Evolutionary conservation across 495 filamentous ascomycete species (phyloP).

Genomic region (Tuber aestivum): DNA sequence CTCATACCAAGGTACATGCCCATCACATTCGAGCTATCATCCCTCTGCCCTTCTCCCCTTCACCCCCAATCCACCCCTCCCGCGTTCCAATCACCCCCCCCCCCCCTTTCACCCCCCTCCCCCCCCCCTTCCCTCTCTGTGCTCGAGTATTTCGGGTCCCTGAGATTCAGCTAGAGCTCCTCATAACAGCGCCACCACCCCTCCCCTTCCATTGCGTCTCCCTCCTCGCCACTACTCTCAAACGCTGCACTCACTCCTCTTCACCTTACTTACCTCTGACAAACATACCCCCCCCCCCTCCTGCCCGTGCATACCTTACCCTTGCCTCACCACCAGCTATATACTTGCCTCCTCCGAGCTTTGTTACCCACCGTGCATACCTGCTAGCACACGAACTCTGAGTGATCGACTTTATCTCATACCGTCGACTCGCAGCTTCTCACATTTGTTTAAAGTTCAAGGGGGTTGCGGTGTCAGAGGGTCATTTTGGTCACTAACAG

Average conservation of each 20-base stretch:
- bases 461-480: background rate
- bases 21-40: slow-evolving; percentile 14
- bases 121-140: slow-evolving; percentile 6
- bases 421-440: slow-evolving; percentile 1
- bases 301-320: slow-evolving; percentile 20
- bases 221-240: slow-evolving; percentile 23
- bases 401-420: slow-evolving; percentile 38
- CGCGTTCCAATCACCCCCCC: slow-evolving; percentile 31
- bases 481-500: slow-evolving; percentile 6
- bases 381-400: slow-evolving; percentile 37
- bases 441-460: background rate
- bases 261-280: background rate
- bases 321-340: slow-evolving; percentile 28
- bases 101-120: slow-evolving; percentile 7
- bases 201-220: slow-evolving; percentile 1
- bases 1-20: slow-evolving; percentile 35
- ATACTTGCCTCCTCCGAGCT: slow-evolving; percentile 18
- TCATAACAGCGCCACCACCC: slow-evolving; percentile 2
- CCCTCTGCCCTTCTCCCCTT: slow-evolving; percentile 20
- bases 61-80: slow-evolving; percentile 19
- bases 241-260: slow-evolving; percentile 1
- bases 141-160: background rate
- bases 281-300: background rate
- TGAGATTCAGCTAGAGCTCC: slow-evolving; percentile 2
- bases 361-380: slow-evolving; percentile 20